A percentile compares a stretch with the other conserved stretches of the same genome.
phyloP scores from a whole-genome alignment of 1,139 yeast species.

The Suhomyces ambrosiae region DNA sequence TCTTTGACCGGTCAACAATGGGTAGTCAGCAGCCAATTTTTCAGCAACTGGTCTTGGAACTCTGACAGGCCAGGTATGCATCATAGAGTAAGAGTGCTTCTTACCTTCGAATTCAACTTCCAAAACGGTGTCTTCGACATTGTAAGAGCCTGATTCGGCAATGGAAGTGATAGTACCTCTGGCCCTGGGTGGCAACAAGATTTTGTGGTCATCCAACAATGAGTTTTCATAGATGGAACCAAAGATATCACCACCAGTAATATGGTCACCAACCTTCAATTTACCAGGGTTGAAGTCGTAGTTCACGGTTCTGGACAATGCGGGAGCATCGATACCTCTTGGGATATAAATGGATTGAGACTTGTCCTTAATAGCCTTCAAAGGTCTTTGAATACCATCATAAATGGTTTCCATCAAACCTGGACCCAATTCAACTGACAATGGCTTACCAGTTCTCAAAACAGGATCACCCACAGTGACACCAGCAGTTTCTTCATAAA shows the following conservation, averaged over 20 bases:
- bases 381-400: slow-evolving; percentile 99
- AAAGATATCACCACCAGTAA: slow-evolving; percentile 96
- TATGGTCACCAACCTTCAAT: slow-evolving; percentile 92
- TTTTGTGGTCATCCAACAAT: slow-evolving; percentile 86
- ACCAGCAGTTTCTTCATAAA: slow-evolving; percentile 98
- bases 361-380: slow-evolving; percentile 82
- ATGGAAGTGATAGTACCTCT: slow-evolving; percentile 93
- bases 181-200: slow-evolving; percentile 95
- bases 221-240: slow-evolving; percentile 95
- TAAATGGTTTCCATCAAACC: slow-evolving; percentile 98
- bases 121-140: slow-evolving; percentile 82
- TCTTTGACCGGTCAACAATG: slow-evolving; percentile 97
- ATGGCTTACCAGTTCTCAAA: slow-evolving; percentile 94
- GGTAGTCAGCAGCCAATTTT: slow-evolving; percentile 88
- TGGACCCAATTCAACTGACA: slow-evolving; percentile 97
- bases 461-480: slow-evolving; percentile 99
- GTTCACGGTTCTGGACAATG: slow-evolving; percentile 75
- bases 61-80: slow-evolving; percentile 99
- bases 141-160: slow-evolving; percentile 88
- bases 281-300: slow-evolving; percentile 85
- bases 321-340: slow-evolving; percentile 97
- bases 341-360: slow-evolving; percentile 95
- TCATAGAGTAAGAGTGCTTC: slow-evolving; percentile 82
- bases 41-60: slow-evolving; percentile 98
- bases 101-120: slow-evolving; percentile 95